A percentile compares a stretch with the other conserved stretches of the same genome.
phyloP scores from a whole-genome alignment of 2,329 filamentous ascomycete species.

The Ploettnerulaceae sp. region DNA sequence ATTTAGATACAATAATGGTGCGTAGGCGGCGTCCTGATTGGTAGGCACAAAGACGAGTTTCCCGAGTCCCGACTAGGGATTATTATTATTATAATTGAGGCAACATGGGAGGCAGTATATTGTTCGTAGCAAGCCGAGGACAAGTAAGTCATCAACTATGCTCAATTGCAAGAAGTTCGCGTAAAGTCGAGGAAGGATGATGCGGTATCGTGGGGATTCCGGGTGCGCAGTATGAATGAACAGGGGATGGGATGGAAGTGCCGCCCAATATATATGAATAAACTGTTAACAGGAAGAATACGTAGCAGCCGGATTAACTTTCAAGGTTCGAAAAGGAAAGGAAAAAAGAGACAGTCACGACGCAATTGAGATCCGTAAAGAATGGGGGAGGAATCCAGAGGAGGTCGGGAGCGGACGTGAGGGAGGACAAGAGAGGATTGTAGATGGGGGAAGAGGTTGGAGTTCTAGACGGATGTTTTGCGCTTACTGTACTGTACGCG shows the following conservation, averaged over 20 bases:
- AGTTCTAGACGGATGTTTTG: slow-evolving; percentile 6
- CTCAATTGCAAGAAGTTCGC: slow-evolving; percentile 17
- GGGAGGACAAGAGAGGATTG: not conserved
- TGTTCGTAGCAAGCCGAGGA: slow-evolving; percentile 27
- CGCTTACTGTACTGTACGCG: no score
- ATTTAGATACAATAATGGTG: slow-evolving; percentile 1
- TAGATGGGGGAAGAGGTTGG: slow-evolving; percentile 4
- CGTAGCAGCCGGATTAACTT: no score
- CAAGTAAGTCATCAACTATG: slow-evolving; percentile 31
- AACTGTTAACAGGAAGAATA: no score
- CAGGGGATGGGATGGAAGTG: no score
- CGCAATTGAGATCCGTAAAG: no score
- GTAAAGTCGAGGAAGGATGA: not conserved
- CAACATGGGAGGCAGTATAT: slow-evolving; percentile 14
- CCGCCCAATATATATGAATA: no score
- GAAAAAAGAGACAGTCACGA: slow-evolving; percentile 4
- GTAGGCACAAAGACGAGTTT: slow-evolving; percentile 21
- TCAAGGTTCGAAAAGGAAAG: no score
- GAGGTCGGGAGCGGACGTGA: slow-evolving; percentile 3
- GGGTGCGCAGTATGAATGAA: not conserved
- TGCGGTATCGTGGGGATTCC: not conserved
- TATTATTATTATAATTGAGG: slow-evolving; percentile 27
- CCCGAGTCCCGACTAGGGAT: slow-evolving; percentile 22
- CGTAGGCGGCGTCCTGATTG: slow-evolving; percentile 8
- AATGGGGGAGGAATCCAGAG: not conserved